Evolutionary conservation across 2,329 filamentous ascomycete species (phyloP).

Genomic region (Fusarium sulawesiense): DNA sequence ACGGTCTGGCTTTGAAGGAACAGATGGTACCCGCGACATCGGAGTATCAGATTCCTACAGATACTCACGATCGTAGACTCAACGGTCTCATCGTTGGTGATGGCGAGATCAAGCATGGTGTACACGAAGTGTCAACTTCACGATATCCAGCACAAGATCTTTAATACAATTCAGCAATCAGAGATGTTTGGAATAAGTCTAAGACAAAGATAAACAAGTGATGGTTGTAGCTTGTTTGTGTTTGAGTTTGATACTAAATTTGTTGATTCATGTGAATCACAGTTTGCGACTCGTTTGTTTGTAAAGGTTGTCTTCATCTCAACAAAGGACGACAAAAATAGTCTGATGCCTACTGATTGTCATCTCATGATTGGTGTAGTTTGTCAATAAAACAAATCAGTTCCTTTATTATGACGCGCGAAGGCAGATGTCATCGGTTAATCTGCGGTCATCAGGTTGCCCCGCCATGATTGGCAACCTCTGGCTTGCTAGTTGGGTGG

Average conservation of each 20-base stretch:
- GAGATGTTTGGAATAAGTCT: not conserved
- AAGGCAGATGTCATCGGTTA: conserved; percentile 7
- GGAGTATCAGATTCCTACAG: conserved; percentile 76
- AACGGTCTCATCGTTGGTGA: conserved; percentile 81
- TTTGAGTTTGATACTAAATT: not conserved
- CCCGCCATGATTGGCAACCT: conserved; percentile 47
- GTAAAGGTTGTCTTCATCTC: not conserved
- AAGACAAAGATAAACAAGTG: conserved; percentile 3
- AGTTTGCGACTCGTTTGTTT: not conserved
- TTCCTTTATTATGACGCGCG: conserved; percentile 9
- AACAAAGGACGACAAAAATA: not conserved
- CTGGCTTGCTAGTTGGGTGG: conserved; percentile 35
- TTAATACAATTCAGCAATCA: not conserved
- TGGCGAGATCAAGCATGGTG: conserved; percentile 64
- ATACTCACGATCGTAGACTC: conserved; percentile 80
- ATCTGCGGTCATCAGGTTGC: conserved; percentile 40
- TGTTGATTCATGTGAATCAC: not conserved
- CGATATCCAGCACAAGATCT: conserved; percentile 31
- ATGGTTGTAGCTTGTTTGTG: not conserved
- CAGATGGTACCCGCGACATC: conserved; percentile 75
- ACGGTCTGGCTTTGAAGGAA: conserved; percentile 86
- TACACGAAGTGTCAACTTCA: conserved; percentile 55
- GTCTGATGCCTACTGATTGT: not conserved
- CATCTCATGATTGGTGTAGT: not conserved
- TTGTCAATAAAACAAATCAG: not conserved